phyloP scores from a whole-genome alignment of 2,329 filamentous ascomycete species.

The Penicillium sclerotiorum region DNA sequence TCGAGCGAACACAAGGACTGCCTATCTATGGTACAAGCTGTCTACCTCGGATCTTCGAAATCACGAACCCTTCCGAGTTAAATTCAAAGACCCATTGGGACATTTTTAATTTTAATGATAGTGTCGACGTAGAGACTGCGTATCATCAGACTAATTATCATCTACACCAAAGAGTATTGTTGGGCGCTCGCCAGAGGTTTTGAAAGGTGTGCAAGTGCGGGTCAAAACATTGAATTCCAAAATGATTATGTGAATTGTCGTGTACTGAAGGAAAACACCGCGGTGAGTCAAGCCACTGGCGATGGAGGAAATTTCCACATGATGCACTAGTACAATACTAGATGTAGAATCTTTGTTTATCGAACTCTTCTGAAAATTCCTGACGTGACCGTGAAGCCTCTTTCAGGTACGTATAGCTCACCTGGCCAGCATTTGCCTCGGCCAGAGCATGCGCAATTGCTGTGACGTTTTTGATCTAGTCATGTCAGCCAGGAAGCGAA shows the following conservation, averaged over 20 bases:
- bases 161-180: too few species aligned
- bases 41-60: too few species aligned
- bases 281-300: not conserved
- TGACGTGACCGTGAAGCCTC: conserved; percentile 13
- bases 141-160: too few species aligned
- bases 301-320: not conserved
- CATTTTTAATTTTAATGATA: too few species aligned
- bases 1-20: too few species aligned
- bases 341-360: conserved; percentile 14
- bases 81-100: too few species aligned
- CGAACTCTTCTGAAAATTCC: conserved; percentile 18
- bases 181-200: too few species aligned
- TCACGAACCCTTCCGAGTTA: too few species aligned
- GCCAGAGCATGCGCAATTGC: conserved; percentile 20
- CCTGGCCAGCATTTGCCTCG: conserved; percentile 7
- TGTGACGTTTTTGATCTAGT: conserved; percentile 21
- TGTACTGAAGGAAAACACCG: not conserved
- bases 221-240: not conserved
- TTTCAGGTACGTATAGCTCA: conserved; percentile 18
- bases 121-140: too few species aligned
- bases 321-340: conserved; percentile 4
- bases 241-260: not conserved
- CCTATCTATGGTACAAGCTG: too few species aligned
- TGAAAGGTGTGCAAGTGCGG: not conserved
- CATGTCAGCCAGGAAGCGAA: conserved; percentile 10